Base-by-base conservation (phyloP, 352 stramenopile species). In the Phytophthora boehmeriae region DNA sequence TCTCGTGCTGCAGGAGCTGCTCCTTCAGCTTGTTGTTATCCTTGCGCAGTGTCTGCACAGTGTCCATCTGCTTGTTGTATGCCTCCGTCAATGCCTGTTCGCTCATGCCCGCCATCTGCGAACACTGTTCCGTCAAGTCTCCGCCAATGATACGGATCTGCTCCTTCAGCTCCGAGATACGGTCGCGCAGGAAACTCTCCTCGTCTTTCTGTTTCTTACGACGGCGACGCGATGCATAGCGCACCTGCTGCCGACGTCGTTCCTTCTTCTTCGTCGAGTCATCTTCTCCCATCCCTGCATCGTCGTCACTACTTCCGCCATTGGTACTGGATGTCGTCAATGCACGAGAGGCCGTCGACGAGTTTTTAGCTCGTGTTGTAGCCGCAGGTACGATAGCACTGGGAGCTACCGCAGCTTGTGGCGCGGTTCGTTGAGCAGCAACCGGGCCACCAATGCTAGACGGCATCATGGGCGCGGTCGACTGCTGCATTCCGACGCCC, bases 21-120 rank as follows among this genome's bases (percentile, higher is more conserved):
- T 90, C 83, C 68, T 92, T 92, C 39, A 91, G 67, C 69, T 90
- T 87, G 65, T 92, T 89, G 77, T 93, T 92, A 71, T 93, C 83
- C 60, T 88, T 86, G 59, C 82, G 80, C 47, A 93, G 67, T 14
- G 75, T 89, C 70, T 92, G 83, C 11, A 93, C 82, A 25, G 82
- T 89, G 63, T 79, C 56, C 79, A 92, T 89, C 64, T 93, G 82
- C 75, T 93, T 90, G 67, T 92, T 75, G 68, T 91, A 91, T 44
- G 83, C 80, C 59, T 90, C 80, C 9, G 82, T 88, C 50, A 92
- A 68, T 43, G 82, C 82, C 55, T 92, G 80, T 61, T 92, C 80
- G 43, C 81, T 92, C 83, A 92, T 92, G 41, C 80, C 78, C 10
- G 83, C 80, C 80, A 92, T 89, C 66, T 90, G 80, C 57, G 80